Base-by-base conservation (phyloP, 1,284 basidiomycete genomes). In the Wolfiporia cocos region DNA sequence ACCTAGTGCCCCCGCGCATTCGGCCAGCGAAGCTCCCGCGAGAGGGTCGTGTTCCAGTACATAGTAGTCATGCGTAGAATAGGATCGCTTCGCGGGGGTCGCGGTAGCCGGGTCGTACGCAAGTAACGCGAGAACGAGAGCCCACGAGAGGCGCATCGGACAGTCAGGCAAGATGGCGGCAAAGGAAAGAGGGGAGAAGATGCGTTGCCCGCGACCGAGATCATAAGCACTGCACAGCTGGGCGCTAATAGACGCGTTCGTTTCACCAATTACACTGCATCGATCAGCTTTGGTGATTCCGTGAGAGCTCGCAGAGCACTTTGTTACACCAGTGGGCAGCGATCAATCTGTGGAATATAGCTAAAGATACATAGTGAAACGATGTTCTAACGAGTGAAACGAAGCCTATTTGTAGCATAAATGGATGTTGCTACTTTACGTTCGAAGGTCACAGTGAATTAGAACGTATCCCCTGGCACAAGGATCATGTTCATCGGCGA, bases 61-160 rank as follows among this genome's bases (percentile, higher is more conserved):
- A 68, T 94, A 95, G 69, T 99, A 99, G 53, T 86, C 74, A 64
- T 98, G 88, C 6, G 86, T 83, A 51, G 74, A 65, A 63, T 98
- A 94, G 33, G 67, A 64, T 36, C 73, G 73, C 55, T 67, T 75
- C 47, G 64, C 54, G 30, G 72, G 74, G 15, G 66, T 52, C 23
- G 56, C 57, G 35, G 56, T 39, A 41, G 56, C 54, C 7, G 61
- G 54, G 30, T 57, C 47, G 21, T 44, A 52, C 10, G 47, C 42
- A 46, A 58, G 53, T 17, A 64, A 52, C 37, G 55, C 55, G 36
- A 64, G 50, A 36, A 63, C 24, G 28, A 65, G 51, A 37, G 55
- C 33, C 31, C 58, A 49, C 10, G 55, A 54, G 22, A 64, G 56
- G 38, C 60, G 57, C 64, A 65, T 65, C 21, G 32, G 43, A 29